These are phyloP conservation scores for Isoetes taiwanensis DNA, from an alignment of 75 land plant genomes.

Conservation along the genomic window DNA sequence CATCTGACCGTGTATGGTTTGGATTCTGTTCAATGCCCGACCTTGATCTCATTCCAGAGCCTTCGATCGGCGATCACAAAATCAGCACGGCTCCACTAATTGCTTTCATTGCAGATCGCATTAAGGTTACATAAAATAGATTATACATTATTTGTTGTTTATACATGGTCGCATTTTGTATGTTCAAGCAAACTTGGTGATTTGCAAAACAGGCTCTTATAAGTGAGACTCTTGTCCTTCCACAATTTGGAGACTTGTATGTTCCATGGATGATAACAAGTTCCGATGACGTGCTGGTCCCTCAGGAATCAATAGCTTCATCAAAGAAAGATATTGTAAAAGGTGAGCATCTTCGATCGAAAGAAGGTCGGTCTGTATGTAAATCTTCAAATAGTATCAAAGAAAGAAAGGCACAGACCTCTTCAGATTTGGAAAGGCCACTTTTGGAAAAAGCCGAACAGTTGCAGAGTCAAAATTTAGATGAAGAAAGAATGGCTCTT, in stretches of 20 bases:
- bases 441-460: conserved; percentile 13
- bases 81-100: conserved; percentile 53
- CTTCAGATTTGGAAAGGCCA: conserved; percentile 10
- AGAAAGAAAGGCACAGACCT: neutral
- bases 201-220: conserved; percentile 52
- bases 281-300: conserved; percentile 41
- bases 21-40: conserved; percentile 68
- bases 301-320: neutral
- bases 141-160: neutral
- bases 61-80: conserved; percentile 64
- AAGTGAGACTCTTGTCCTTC: conserved; percentile 60
- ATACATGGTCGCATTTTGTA: neutral
- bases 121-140: conserved; percentile 40
- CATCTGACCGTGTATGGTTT: conserved; percentile 90
- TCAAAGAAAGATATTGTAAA: neutral
- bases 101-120: conserved; percentile 42
- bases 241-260: conserved; percentile 54
- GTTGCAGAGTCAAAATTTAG: neutral
- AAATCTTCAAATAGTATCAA: neutral
- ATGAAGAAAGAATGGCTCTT: neutral
- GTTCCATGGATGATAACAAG: conserved; percentile 86
- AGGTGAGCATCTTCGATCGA: neutral
- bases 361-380: neutral
- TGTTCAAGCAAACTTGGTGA: neutral
- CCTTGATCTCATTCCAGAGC: conserved; percentile 57